Base-by-base conservation (phyloP, 169 alveolate species). In the Plasmodium blacklocki region DNA sequence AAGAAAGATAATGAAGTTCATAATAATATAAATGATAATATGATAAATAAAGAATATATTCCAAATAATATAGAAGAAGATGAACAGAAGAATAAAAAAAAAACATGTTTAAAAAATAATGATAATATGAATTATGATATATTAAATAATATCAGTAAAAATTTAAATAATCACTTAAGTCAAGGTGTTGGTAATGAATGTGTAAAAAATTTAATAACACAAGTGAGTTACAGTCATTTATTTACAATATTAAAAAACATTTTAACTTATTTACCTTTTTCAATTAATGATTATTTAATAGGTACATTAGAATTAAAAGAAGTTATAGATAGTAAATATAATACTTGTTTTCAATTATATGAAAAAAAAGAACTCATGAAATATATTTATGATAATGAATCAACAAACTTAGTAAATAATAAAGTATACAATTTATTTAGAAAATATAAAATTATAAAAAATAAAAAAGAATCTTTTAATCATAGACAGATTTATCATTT, bases 321-420 rank as follows among this genome's bases (percentile, higher is more conserved):
- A 63, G 52, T 78, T 3, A 78, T 78, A 8, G 89, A 78, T 45
- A 78, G 43, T 6, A 78, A 78, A 45, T 78, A 78, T 47, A 78
- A 78, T 70, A 78, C 89, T 2, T 78, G 89, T 58, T 78, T 78
- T 70, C 89, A 78, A 43, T 58, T 78, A 66, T 78, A 78, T 45
- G 58, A 78, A 15, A 78, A 78, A 45, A 60, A 78, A 45, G 78
- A 66, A 26, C 19, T 78, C 2, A 78, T 78, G 89, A 39, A 52
- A 23, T 71, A 78, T 59, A 78, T 78, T n/a, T 78, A 78, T 52
- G 89, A 78, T 64, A 78, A 78, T 64, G 89, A 78, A 21, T 29
- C 78, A 2, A 63, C 26, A 23, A 78, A 78, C 39, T 50, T 78
- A 52, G 89, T 78, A 12, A 76, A 78, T 47, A 66, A 64, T 14